Evolutionary conservation across 371 early-diverging fungal genomes (phyloP).

Genomic region (Mucor piriformis): DNA sequence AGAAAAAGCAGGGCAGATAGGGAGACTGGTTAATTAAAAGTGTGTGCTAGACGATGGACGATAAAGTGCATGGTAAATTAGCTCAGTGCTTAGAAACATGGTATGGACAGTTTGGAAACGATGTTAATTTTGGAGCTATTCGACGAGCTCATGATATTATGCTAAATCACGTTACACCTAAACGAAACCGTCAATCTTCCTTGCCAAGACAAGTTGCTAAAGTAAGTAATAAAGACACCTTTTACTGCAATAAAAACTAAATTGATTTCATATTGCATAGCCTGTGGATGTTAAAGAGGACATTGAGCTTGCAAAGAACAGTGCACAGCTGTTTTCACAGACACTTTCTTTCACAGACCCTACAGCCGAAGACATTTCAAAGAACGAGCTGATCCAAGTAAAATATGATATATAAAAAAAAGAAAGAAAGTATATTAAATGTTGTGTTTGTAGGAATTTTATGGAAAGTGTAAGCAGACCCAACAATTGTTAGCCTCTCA

Average conservation of each 20-base stretch:
- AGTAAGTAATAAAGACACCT: neutral
- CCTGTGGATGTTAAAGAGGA: constrained; percentile 21
- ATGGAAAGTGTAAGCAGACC: constrained; percentile 40
- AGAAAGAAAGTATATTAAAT: neutral
- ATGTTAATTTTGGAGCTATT: constrained; percentile 36
- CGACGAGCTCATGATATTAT: constrained; percentile 36
- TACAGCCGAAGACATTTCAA: constrained; percentile 50
- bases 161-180: constrained; percentile 22
- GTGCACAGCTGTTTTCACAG: constrained; percentile 50
- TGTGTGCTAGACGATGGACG: constrained; percentile 28
- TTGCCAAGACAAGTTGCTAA: constrained; percentile 21
- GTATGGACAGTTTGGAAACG: constrained; percentile 30
- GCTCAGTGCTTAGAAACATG: constrained; percentile 45
- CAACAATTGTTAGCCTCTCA: constrained; percentile 38
- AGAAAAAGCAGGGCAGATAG: neutral
- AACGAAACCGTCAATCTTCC: neutral
- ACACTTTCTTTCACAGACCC: constrained; percentile 58
- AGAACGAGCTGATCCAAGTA: constrained; percentile 49
- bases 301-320: constrained; percentile 50
- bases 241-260: neutral
- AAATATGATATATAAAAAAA: neutral
- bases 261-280: neutral
- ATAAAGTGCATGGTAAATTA: constrained; percentile 41
- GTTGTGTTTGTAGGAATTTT: constrained; percentile 38
- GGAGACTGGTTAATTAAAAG: neutral